phyloP scores from a whole-genome alignment of 2,329 filamentous ascomycete genomes.

The Alternaria alternata region DNA sequence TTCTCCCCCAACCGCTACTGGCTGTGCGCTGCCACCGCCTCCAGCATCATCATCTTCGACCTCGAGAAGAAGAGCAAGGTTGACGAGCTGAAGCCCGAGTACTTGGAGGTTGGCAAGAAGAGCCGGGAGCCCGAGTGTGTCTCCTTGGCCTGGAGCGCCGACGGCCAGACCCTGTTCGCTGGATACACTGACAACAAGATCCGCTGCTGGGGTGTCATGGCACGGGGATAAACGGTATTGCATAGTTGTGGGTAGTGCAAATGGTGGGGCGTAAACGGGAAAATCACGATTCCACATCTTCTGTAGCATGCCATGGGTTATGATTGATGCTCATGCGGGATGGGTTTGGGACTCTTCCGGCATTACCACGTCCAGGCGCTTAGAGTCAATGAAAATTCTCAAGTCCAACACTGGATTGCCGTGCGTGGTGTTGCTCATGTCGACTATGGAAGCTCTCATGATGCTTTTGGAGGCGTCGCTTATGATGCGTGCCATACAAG shows the following conservation, averaged over 20 bases:
- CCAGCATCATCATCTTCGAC: slow-evolving; percentile 99
- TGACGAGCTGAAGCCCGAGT: slow-evolving; percentile 99
- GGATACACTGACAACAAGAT: slow-evolving; percentile 98
- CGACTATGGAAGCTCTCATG: background rate
- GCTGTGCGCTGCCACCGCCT: slow-evolving; percentile 97
- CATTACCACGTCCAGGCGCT: slow-evolving; percentile 54
- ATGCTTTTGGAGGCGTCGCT: background rate
- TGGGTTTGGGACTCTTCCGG: slow-evolving; percentile 48
- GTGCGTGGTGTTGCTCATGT: slow-evolving; percentile 10
- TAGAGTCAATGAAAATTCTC: slow-evolving; percentile 55
- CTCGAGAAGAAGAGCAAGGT: slow-evolving; percentile 99
- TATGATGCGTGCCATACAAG: slow-evolving; percentile 48
- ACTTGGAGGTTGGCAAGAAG: slow-evolving; percentile 97
- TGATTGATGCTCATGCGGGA: slow-evolving; percentile 47
- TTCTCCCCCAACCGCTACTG: slow-evolving; percentile 99
- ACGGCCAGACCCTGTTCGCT: slow-evolving; percentile 98
- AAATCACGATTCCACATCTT: slow-evolving; percentile 51
- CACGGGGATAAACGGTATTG: slow-evolving; percentile 48
- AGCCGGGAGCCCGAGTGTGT: slow-evolving; percentile 98
- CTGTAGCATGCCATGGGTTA: slow-evolving; percentile 51
- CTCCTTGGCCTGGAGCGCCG: slow-evolving; percentile 94
- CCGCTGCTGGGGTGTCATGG: slow-evolving; percentile 54
- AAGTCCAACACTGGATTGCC: slow-evolving; percentile 40
- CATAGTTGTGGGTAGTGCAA: slow-evolving; percentile 31
- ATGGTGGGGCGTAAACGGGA: slow-evolving; percentile 38